Evolutionary conservation across 129 eudicot genomes (phyloP).

Genomic region (Tanacetum coccineum): DNA sequence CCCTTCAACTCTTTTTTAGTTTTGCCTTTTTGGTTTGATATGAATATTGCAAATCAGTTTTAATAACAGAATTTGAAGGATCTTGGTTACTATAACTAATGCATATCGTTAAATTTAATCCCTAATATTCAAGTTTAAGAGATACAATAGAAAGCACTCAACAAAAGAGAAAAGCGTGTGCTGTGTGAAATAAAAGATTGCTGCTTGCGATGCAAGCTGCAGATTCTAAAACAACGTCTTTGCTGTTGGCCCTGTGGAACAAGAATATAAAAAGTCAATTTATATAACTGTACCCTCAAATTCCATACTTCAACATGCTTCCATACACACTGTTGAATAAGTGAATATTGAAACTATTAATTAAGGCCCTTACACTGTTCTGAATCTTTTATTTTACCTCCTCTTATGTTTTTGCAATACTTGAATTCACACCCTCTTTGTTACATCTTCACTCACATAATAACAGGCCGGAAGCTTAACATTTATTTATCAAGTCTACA

Average conservation of each 20-base stretch:
- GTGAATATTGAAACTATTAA: neutral
- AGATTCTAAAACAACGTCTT: neutral
- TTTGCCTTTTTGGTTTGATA: no score
- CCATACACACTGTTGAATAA: neutral
- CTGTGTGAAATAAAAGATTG: slow-evolving; percentile 11
- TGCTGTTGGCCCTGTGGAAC: neutral
- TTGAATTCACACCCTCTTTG: no score
- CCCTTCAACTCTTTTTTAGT: no score
- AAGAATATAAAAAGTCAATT: neutral
- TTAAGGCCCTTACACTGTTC: neutral
- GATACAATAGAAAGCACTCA: neutral
- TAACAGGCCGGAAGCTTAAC: no score
- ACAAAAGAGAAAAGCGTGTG: neutral
- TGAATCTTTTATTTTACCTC: slow-evolving; percentile 4
- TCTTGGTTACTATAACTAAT: no score
- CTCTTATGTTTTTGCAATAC: neutral
- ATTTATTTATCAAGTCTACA: no score
- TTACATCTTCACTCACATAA: no score
- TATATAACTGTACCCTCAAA: neutral
- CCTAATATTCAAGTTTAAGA: no score
- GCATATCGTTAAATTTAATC: no score
- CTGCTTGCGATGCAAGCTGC: slow-evolving; percentile 1
- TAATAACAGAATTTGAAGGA: no score
- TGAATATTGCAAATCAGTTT: no score
- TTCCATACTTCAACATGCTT: slow-evolving; percentile 2